Evolutionary conservation across 768 basidiomycete genomes (phyloP).

Genomic region (Kockovaella imperatae): DNA sequence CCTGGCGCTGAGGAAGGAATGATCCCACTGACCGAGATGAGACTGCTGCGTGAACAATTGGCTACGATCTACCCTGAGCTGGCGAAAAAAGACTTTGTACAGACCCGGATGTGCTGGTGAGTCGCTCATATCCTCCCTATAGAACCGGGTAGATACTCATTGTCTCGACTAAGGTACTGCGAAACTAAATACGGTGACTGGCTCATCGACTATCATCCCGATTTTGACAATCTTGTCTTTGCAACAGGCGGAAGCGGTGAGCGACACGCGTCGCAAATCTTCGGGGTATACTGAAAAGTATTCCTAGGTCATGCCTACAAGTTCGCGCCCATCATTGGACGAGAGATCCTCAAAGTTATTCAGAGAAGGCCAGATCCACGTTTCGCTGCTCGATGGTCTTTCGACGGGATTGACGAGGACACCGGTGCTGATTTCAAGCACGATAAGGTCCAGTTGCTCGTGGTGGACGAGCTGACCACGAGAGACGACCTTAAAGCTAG

Average conservation of each 20-base stretch:
- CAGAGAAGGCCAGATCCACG: constrained; percentile 56
- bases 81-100: constrained; percentile 60
- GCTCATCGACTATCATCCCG: constrained; percentile 70
- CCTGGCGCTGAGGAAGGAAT: constrained; percentile 54
- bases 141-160: neutral
- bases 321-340: constrained; percentile 81
- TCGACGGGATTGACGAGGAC: constrained; percentile 42
- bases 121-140: constrained; percentile 18
- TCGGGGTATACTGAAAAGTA: too few species aligned
- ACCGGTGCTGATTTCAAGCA: constrained; percentile 28
- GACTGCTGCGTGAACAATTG: constrained; percentile 53
- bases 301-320: constrained; percentile 44
- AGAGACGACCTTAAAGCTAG: constrained; percentile 20
- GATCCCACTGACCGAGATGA: constrained; percentile 58
- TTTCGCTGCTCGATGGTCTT: constrained; percentile 57
- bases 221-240: constrained; percentile 54
- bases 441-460: constrained; percentile 21
- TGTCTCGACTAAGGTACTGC: constrained; percentile 64
- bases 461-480: constrained; percentile 31
- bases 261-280: neutral
- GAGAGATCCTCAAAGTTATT: constrained; percentile 64
- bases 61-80: constrained; percentile 65
- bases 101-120: constrained; percentile 82
- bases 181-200: constrained; percentile 81
- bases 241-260: constrained; percentile 87